Conservation (phyloP, 75 land plant species). For the Pinus taeda region DNA sequence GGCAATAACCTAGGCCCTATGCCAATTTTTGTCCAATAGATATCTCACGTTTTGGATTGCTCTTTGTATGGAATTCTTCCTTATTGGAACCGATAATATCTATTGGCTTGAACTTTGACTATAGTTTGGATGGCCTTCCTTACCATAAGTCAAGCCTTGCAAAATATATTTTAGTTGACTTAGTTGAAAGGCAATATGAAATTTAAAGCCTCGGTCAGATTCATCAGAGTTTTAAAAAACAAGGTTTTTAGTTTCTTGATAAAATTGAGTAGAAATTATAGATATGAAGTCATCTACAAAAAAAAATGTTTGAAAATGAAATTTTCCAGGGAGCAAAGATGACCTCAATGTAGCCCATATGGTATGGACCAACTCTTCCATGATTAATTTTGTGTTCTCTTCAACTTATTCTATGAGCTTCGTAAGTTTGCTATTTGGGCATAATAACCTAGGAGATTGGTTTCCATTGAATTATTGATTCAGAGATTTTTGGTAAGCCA, state of each 20-base stretch:
- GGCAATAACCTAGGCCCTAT: too few species aligned
- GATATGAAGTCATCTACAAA: not conserved
- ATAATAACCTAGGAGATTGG: conserved; percentile 9
- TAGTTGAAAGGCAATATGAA: conserved; percentile 1
- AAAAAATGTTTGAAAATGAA: not conserved
- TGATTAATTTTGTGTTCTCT: conserved; percentile 26
- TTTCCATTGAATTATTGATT: not conserved
- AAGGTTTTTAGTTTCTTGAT: too few species aligned
- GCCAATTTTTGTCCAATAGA: too few species aligned
- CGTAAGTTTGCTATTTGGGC: conserved; percentile 28
- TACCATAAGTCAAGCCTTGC: conserved; percentile 5
- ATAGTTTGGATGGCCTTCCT: not conserved
- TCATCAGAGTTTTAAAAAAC: too few species aligned
- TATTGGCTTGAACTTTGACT: conserved; percentile 3
- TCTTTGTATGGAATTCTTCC: conserved; percentile 1
- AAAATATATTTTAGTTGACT: conserved; percentile 16
- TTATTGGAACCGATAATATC: not conserved
- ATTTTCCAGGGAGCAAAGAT: not conserved
- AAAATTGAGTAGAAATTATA: too few species aligned
- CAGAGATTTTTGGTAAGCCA: conserved; percentile 10
- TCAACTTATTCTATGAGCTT: conserved; percentile 24
- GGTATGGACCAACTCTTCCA: conserved; percentile 29
- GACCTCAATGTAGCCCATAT: conserved; percentile 23
- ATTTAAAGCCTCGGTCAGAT: too few species aligned
- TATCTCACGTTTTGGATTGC: not conserved